Evolutionary conservation across 805 yeast genomes (phyloP), one percentile per base, ranked within the genome.

Genomic region (Lipomyces japonicus): DNA sequence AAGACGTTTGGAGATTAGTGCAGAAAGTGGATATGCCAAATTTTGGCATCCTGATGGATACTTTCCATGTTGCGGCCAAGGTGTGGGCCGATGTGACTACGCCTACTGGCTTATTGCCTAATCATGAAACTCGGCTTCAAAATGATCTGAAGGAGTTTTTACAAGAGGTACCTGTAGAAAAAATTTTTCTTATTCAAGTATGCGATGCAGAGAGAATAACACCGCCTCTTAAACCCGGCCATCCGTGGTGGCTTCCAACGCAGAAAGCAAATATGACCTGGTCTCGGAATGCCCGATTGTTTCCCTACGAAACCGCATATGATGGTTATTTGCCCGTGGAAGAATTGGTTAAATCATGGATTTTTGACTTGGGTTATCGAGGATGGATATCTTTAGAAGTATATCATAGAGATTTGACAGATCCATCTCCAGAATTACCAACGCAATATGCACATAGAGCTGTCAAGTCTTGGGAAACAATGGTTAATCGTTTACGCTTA

Each of bases 21-120:
- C 39, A 50, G 22, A 38, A 36, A 21, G 68, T 65, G 3, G 49
- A 64, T 48, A 46, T 48, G 18, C 44, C 46, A 1, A 65, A 65
- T 49, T 63, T 65, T 46, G 69, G 69, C 3, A 36, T 61, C 1
- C 64, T 68, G 40, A 39, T 65, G 34, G 69, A 65, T 44, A 59
- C 66, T 2, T 65, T 61, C 58, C 68, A 65, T 49, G 53, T 63
- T n/a, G 53, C 50, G n/a, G 57, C 58, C 12, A 35, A 48, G 23
- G 46, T 44, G 22, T 53, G 58, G 58, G 58, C 54, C 16, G 58
- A 53, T 35, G 42, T 39, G 34, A 16, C 50, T 3, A 24, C 39
- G 6, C 32, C 42, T 19, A 25, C 46, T 0, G 57, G 58, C 9
- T 34, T 32, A 19, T 16, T 25, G 16, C 50, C 47, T 5, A 42